These are phyloP conservation scores for Neurospora intermedia DNA, from an alignment of 495 filamentous ascomycete genomes.

Conservation along the genomic window DNA sequence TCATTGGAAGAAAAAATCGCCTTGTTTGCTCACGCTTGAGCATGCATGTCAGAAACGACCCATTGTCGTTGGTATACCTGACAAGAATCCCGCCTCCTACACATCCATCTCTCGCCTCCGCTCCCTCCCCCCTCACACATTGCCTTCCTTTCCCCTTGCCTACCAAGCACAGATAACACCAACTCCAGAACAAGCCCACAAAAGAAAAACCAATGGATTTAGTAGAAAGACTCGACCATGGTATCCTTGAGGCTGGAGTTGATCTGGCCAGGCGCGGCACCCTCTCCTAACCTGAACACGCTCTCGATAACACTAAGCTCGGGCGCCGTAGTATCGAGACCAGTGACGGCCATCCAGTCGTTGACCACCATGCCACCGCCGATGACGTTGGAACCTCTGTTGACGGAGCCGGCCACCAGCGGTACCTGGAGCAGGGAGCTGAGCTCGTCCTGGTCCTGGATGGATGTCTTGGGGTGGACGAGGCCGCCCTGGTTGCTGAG, in stretches of 20 bases:
- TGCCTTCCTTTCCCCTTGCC: neutral
- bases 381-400: slow-evolving; percentile 85
- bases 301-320: slow-evolving; percentile 93
- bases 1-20: neutral
- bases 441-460: slow-evolving; percentile 97
- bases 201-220: slow-evolving; percentile 14
- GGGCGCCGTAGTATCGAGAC: slow-evolving; percentile 91
- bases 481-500: slow-evolving; percentile 94
- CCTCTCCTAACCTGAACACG: slow-evolving; percentile 90
- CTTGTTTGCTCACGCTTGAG: neutral
- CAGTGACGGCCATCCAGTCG: slow-evolving; percentile 97
- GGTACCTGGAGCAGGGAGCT: slow-evolving; percentile 89
- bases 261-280: slow-evolving; percentile 59
- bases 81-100: neutral
- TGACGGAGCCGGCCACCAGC: slow-evolving; percentile 85
- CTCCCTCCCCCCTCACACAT: neutral
- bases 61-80: neutral
- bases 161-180: neutral
- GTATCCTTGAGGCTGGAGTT: slow-evolving; percentile 84
- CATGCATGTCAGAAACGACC: neutral
- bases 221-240: slow-evolving; percentile 98
- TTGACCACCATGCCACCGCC: slow-evolving; percentile 98
- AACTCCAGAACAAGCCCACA: neutral
- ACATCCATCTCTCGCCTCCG: neutral
- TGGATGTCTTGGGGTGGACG: slow-evolving; percentile 91